Percentiles rank a stretch among this genome's conserved stretches.
Evolutionary conservation across 345 rosid genomes (phyloP).

Genomic region (Cochlearia excelsa): DNA sequence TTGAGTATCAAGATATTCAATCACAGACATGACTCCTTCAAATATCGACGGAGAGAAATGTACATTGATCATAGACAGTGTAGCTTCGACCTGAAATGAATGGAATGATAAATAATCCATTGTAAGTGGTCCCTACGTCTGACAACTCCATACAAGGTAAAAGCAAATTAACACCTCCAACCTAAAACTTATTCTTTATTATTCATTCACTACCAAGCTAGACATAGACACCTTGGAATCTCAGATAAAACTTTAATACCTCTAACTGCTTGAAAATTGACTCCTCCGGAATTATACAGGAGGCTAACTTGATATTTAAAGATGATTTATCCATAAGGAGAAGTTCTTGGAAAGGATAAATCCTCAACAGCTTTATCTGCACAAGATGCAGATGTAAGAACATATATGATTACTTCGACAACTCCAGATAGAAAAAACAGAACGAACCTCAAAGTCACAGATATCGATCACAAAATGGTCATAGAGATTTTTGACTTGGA

Average conservation of each 20-base stretch:
- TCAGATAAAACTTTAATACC: constrained; percentile 47
- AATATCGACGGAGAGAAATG: constrained; percentile 58
- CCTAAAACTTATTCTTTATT: no score
- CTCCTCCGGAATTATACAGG: constrained; percentile 65
- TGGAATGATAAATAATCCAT: constrained; percentile 19
- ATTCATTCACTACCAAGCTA: constrained; percentile 20
- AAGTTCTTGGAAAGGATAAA: constrained; percentile 40
- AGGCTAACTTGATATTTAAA: constrained; percentile 44
- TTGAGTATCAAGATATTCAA: constrained; percentile 46
- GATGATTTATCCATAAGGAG: constrained; percentile 57
- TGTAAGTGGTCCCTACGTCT: constrained; percentile 5
- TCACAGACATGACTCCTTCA: constrained; percentile 49
- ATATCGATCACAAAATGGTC: constrained; percentile 56
- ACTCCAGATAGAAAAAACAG: constrained; percentile 8
- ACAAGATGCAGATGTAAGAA: constrained; percentile 26
- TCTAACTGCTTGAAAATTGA: constrained; percentile 61
- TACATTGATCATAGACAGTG: constrained; percentile 40
- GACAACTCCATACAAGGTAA: constrained; percentile 7
- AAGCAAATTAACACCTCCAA: background rate
- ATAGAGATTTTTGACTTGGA: constrained; percentile 52
- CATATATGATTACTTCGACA: constrained; percentile 20
- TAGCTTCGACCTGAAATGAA: constrained; percentile 58
- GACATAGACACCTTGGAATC: constrained; percentile 16
- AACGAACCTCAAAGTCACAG: constrained; percentile 55
- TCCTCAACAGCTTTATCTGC: constrained; percentile 56